These are phyloP conservation scores for Pseudomassariella vexata DNA, from an alignment of 2,329 filamentous ascomycete species.

Conservation along the genomic window DNA sequence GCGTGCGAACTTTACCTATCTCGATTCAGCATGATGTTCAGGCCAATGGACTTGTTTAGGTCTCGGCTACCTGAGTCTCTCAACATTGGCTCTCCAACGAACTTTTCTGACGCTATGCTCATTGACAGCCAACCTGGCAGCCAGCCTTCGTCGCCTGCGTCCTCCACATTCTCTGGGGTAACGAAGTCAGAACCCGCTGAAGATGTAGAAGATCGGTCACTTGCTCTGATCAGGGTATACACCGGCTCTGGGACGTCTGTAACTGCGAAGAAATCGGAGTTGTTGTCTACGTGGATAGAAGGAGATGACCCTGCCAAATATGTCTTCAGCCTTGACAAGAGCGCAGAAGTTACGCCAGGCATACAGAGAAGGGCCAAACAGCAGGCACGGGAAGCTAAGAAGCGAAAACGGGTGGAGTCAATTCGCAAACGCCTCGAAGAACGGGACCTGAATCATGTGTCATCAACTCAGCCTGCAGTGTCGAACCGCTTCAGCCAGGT, in stretches of 20 bases:
- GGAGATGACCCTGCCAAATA: slow-evolving; percentile 17
- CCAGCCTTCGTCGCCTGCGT: slow-evolving; percentile 12
- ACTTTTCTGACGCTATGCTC: slow-evolving; percentile 14
- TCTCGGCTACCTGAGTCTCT: background rate
- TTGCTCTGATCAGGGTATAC: slow-evolving; percentile 21
- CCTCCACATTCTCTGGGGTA: slow-evolving; percentile 10
- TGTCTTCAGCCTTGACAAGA: slow-evolving; percentile 22
- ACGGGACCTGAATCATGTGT: slow-evolving; percentile 13
- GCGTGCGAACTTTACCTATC: slow-evolving; percentile 23
- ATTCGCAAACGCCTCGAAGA: slow-evolving; percentile 19
- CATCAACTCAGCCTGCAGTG: slow-evolving; percentile 20
- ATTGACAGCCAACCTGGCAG: slow-evolving; percentile 19
- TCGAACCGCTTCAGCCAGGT: slow-evolving; percentile 15
- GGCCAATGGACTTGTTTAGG: background rate
- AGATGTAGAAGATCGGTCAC: slow-evolving; percentile 19
- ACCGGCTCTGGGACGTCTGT: slow-evolving; percentile 22
- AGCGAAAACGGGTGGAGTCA: slow-evolving; percentile 22
- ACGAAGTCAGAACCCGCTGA: slow-evolving; percentile 11
- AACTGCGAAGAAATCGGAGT: slow-evolving; percentile 14
- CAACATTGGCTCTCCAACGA: slow-evolving; percentile 3
- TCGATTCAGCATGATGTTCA: slow-evolving; percentile 15
- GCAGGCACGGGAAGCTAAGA: slow-evolving; percentile 19
- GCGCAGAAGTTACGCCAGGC: slow-evolving; percentile 17
- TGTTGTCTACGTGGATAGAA: slow-evolving; percentile 22
- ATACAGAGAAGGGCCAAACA: slow-evolving; percentile 18